phyloP scores from a whole-genome alignment of 768 basidiomycete genomes.

The Russula griseocarnosa region DNA sequence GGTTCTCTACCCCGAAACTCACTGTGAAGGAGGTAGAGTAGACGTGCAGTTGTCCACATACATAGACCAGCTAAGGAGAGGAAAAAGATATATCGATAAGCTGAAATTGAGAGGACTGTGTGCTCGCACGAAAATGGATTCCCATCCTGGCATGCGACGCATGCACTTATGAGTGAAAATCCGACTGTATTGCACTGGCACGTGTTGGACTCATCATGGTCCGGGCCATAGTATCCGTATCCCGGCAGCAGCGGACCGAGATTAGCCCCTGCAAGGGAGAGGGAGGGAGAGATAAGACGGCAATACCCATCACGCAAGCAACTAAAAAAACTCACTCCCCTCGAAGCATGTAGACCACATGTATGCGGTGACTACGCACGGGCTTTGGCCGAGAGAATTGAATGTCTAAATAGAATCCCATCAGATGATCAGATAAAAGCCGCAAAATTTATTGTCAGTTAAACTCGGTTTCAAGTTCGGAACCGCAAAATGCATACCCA shows the following conservation, averaged over 20 bases:
- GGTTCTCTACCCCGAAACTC: neutral
- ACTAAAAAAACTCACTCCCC: neutral
- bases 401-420: neutral
- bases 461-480: too few species aligned
- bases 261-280: neutral
- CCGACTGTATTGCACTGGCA: constrained; percentile 8
- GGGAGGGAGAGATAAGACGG: neutral
- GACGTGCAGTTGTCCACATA: neutral
- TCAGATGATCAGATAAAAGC: neutral
- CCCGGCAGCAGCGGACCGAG: neutral
- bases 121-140: neutral
- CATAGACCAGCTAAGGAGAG: neutral
- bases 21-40: neutral
- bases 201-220: rapidly evolving
- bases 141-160: neutral
- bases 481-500: neutral
- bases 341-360: neutral
- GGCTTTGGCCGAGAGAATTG: neutral
- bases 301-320: neutral
- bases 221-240: neutral
- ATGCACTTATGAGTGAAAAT: constrained; percentile 3
- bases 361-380: neutral
- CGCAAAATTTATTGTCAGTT: neutral
- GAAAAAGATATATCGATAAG: neutral
- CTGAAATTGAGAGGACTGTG: too few species aligned